Evolutionary conservation across 129 eudicot species (phyloP).

Genomic region (Glebionis coronaria): DNA sequence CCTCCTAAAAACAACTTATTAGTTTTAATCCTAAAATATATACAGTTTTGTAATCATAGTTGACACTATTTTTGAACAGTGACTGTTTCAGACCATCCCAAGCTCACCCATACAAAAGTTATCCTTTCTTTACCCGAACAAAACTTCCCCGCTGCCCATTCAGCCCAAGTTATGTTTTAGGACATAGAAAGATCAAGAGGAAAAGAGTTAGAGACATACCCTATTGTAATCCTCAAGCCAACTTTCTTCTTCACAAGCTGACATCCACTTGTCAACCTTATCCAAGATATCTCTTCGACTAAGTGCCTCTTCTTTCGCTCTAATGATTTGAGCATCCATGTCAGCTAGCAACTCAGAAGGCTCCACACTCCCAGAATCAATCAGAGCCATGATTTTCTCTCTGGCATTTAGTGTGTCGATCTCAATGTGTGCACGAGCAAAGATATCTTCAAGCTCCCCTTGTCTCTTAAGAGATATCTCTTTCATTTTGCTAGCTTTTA

Average conservation of each 20-base stretch:
- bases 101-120: too few species aligned
- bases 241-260: constrained; percentile 98
- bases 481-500: constrained; percentile 94
- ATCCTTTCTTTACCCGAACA: too few species aligned
- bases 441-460: constrained; percentile 85
- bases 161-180: too few species aligned
- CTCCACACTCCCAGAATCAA: constrained; percentile 85
- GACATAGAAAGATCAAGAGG: not conserved
- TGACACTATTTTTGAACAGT: too few species aligned
- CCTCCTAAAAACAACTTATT: too few species aligned
- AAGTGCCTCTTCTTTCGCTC: constrained; percentile 90
- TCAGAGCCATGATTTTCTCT: constrained; percentile 62
- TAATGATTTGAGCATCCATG: constrained; percentile 82
- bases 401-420: constrained; percentile 77
- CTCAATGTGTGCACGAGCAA: constrained; percentile 76
- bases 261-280: constrained; percentile 98
- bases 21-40: too few species aligned
- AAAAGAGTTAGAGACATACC: constrained; percentile 40
- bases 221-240: constrained; percentile 99
- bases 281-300: constrained; percentile 95
- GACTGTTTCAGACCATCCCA: too few species aligned
- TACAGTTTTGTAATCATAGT: too few species aligned
- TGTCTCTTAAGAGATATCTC: constrained; percentile 94
- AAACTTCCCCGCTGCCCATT: too few species aligned
- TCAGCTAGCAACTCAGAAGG: constrained; percentile 89